Percentiles rank a stretch among this genome's conserved stretches.
Conservation (phyloP, 1,284 basidiomycete species). For the Moesziomyces aphidis region DNA sequence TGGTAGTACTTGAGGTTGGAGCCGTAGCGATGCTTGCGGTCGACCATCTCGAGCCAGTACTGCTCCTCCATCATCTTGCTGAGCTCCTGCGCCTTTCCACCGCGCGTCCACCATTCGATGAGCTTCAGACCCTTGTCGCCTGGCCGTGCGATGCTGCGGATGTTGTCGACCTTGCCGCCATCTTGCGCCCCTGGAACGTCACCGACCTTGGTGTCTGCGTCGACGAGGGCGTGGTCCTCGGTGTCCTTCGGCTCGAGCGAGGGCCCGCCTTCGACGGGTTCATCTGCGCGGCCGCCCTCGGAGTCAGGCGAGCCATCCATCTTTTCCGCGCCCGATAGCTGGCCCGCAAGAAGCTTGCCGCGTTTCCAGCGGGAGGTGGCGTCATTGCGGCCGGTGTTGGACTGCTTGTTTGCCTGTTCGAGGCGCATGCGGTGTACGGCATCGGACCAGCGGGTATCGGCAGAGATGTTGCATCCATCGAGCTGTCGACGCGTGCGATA, state of each 20-base stretch:
- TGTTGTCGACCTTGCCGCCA: constrained; percentile 59
- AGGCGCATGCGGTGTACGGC: constrained; percentile 48
- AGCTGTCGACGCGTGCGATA: constrained; percentile 51
- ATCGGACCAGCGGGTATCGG: constrained; percentile 56
- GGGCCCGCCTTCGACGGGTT: constrained; percentile 45
- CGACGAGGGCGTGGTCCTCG: constrained; percentile 16
- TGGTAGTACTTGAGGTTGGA: constrained; percentile 63
- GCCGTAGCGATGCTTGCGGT: constrained; percentile 59
- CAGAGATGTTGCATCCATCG: constrained; percentile 52
- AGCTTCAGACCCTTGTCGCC: constrained; percentile 46
- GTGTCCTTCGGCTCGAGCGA: constrained; percentile 23
- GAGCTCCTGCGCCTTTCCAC: constrained; percentile 54
- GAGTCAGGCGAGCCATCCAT: constrained; percentile 18
- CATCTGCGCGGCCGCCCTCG: constrained; percentile 19
- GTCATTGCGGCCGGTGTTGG: constrained; percentile 44
- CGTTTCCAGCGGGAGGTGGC: constrained; percentile 52
- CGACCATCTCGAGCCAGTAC: constrained; percentile 62
- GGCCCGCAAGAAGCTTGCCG: constrained; percentile 53
- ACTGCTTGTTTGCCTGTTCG: constrained; percentile 49
- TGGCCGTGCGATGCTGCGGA: constrained; percentile 49
- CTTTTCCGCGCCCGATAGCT: constrained; percentile 47
- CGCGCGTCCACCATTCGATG: constrained; percentile 59
- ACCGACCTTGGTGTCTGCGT: constrained; percentile 47
- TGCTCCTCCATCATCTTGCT: constrained; percentile 60
- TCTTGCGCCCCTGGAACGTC: constrained; percentile 57